Base-by-base conservation (phyloP, 495 filamentous ascomycete genomes). In the Penicillium longicatenatum region DNA sequence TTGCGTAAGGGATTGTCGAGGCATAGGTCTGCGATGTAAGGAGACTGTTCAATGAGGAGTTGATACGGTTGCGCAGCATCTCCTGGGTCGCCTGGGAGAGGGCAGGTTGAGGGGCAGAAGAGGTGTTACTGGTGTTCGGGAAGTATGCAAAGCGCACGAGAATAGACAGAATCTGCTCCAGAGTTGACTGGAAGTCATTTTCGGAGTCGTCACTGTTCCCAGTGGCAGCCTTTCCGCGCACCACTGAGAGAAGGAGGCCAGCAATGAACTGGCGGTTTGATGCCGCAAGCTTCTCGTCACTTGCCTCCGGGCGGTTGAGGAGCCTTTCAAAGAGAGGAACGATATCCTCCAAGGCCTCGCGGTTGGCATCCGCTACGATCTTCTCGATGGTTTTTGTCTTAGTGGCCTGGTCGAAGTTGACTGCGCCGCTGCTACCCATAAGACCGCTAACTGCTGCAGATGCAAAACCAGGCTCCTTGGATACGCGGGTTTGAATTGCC, bases 381-480 rank as follows among this genome's bases (percentile, higher is more conserved):
- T 82, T 87, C 60, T 93, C 90, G 0, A 97, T 73, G 0, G 90
- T 96, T 75, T 96, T 97, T 1, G 89, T 91, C 69, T 89, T 96
- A 7, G 92, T 96, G 19, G 86, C 74, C 30, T 89, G 84, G 68
- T 98, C 95, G 66, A 98, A 95, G 69, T 87, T 90, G 50, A 91
- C 81, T 0, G 81, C 78, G 3, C 90, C 92, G 37, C 85, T 70
- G 42, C 86, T 83, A 42, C 82, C 80, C 49, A 93, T 80, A 9
- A 98, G 73, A 17, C 83, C 81, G 1, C 76, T 75, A 20, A 97
- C 69, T 6, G 93, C 74, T 4, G 76, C 72, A 0, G 82, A 72
- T 12, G 89, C 79, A 8, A 86, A 71, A 19, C 75, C 75, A 6
- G 90, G 87, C 19, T 90, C 74, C 9, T 76, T 75, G 48, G 89